Conservation (phyloP, 2,329 filamentous ascomycete species). For the Helotiales sp. region DNA sequence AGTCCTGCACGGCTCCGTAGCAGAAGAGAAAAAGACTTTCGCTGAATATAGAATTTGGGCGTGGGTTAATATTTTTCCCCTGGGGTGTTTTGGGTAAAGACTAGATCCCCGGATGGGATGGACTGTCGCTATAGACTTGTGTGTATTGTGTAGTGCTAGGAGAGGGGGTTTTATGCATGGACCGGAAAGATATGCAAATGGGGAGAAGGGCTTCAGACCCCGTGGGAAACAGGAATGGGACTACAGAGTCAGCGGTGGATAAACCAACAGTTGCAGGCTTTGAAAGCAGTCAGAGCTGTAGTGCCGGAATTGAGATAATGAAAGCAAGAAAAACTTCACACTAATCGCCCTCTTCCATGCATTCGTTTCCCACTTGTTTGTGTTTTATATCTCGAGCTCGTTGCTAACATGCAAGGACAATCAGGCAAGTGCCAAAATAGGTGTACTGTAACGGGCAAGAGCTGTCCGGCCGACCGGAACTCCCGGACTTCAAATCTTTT, state of each 20-base stretch:
- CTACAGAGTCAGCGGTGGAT: neutral
- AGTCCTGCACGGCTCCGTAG: constrained; percentile 3
- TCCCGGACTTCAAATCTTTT: too few relatives aligned
- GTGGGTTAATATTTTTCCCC: constrained; percentile 15
- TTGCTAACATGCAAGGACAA: neutral
- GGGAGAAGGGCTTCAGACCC: neutral
- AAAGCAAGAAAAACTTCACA: constrained; percentile 8
- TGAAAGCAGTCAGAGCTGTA: neutral
- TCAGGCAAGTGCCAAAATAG: neutral
- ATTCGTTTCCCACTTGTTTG: neutral
- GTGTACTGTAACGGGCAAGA: neutral
- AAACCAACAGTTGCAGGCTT: constrained; percentile 10
- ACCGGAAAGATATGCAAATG: neutral
- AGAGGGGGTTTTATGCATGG: constrained; percentile 12
- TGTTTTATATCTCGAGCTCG: neutral
- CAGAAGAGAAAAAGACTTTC: constrained; percentile 17
- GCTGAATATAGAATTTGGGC: constrained; percentile 34
- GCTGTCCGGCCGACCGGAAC: too few relatives aligned
- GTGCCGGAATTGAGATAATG: neutral
- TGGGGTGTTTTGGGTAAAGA: constrained; percentile 21
- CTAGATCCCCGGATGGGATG: constrained; percentile 5
- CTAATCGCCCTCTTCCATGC: neutral
- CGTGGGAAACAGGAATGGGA: neutral
- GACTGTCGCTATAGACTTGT: constrained; percentile 37
- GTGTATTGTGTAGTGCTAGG: constrained; percentile 17